Evolutionary conservation across 257 asterid species (phyloP), one percentile per base, ranked within the genome.

Genomic region (Solanum pimpinellifolium): DNA sequence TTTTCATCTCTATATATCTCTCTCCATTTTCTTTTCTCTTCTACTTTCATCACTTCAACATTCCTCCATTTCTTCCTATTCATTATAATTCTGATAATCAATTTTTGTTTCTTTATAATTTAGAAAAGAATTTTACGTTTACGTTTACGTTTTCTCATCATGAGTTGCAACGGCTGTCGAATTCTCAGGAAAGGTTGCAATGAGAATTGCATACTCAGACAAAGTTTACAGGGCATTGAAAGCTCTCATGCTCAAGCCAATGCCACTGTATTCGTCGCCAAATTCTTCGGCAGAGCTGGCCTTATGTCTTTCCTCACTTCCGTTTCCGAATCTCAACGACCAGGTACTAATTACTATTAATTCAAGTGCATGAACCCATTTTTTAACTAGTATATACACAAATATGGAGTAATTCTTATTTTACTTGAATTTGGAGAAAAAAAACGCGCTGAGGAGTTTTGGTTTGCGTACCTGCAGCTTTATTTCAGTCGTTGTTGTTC

Each of bases 131-230:
- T 5, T 31, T 70, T 31, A 70, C 11, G 77, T 70, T 39, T 16
- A 70, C 12, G 77, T 31, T 39, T 16, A 33, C 14, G 14, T 16
- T 33, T 70, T 52, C 16, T 56, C 65, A 84, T 75, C 14, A 94
- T 95, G 97, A 96, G 98, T 41, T 96, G 98, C 92, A 96, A 94
- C 81, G 98, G 98, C 9, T 96, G 98, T 75, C 89, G 98, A 82
- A 93, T 94, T 70, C 95, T 96, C n/a, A 94, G 98, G 6, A 96
- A 94, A 86, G 98, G 98, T 1, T 96, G 98, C 94, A 93, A 88
- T 21, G 96, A 96, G 2, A 90, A 86, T 76, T 96, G 98, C 93
- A 93, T 94, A 87, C 90, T 96, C 3, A 73, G 98, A 72, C 94
- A 93, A 59, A 93, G 98, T 78, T 83, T 94, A 83, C 92, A 85